Evolutionary conservation across 2,329 filamentous ascomycete species (phyloP).

Genomic region (Dothidotthia symphoricarpi): DNA sequence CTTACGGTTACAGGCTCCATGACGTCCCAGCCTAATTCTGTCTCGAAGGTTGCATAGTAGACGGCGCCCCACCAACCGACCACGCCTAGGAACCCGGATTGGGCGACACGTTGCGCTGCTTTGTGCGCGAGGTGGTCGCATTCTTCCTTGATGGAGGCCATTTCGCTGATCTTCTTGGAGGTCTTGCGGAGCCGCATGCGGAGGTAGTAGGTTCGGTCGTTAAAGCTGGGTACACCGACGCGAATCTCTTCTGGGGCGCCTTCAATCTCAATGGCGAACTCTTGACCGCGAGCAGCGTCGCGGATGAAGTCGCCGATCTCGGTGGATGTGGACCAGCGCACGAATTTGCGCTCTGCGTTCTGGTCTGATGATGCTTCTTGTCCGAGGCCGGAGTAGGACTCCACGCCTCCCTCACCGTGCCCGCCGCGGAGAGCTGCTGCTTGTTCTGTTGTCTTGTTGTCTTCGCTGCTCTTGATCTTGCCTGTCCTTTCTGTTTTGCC

Average conservation of each 20-base stretch:
- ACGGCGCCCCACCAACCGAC: conserved; percentile 79
- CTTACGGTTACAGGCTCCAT: conserved; percentile 78
- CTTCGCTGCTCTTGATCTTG: conserved; percentile 29
- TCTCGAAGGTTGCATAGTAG: conserved; percentile 66
- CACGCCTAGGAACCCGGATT: conserved; percentile 73
- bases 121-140: conserved; percentile 77
- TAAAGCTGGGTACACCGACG: conserved; percentile 81
- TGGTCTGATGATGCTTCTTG: conserved; percentile 52
- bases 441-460: conserved; percentile 25
- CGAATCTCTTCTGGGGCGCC: conserved; percentile 66
- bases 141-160: conserved; percentile 74
- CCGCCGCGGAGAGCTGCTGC: conserved; percentile 47
- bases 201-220: conserved; percentile 86
- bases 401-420: conserved; percentile 59
- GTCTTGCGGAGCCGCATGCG: conserved; percentile 72
- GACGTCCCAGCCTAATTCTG: conserved; percentile 81
- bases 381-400: conserved; percentile 69
- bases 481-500: conserved; percentile 50
- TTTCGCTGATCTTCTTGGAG: conserved; percentile 63
- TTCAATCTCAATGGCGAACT: conserved; percentile 82
- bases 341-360: conserved; percentile 61
- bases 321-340: conserved; percentile 83
- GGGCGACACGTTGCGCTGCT: conserved; percentile 74
- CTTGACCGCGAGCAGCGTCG: conserved; percentile 78
- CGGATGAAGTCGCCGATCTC: conserved; percentile 94